These are phyloP conservation scores for Fusarium nygamai DNA, from an alignment of 2,329 filamentous ascomycete species.

Conservation along the genomic window DNA sequence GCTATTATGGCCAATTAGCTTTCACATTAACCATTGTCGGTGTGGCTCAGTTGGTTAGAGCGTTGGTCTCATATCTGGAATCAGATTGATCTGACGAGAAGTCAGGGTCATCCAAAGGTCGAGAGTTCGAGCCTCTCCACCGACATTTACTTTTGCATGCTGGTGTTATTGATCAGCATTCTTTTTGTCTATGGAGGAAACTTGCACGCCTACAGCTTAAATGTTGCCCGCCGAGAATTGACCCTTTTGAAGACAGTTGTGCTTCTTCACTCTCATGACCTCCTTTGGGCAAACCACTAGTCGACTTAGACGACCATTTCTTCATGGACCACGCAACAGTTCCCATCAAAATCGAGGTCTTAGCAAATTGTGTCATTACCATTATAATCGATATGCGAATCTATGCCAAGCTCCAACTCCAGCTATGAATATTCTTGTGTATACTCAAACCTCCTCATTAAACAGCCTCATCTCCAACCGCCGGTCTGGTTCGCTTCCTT, in stretches of 20 bases:
- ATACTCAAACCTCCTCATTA: not conserved
- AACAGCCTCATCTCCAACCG: constrained; percentile 37
- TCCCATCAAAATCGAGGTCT: not conserved
- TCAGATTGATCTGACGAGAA: constrained; percentile 18
- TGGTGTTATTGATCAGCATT: accelerated
- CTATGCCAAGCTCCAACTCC: not conserved
- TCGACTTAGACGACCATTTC: too few relatives aligned
- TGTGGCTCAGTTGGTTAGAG: constrained; percentile 53
- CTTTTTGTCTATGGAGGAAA: not conserved
- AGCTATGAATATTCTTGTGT: not conserved
- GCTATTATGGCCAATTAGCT: accelerated
- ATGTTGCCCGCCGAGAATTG: too few relatives aligned
- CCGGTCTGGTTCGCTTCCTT: constrained; percentile 18
- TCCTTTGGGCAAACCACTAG: too few relatives aligned
- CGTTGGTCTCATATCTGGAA: constrained; percentile 48
- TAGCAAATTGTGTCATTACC: not conserved
- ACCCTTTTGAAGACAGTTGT: too few relatives aligned
- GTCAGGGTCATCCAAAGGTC: constrained; percentile 43
- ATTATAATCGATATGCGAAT: not conserved
- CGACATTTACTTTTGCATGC: not conserved
- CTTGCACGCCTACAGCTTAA: not conserved
- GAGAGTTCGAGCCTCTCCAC: constrained; percentile 42
- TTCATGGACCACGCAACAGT: too few relatives aligned
- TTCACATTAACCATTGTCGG: not conserved
- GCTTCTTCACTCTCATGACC: too few relatives aligned